These are phyloP conservation scores for Elsinoe ampelina DNA, from an alignment of 2,329 filamentous ascomycete genomes.

Conservation along the genomic window DNA sequence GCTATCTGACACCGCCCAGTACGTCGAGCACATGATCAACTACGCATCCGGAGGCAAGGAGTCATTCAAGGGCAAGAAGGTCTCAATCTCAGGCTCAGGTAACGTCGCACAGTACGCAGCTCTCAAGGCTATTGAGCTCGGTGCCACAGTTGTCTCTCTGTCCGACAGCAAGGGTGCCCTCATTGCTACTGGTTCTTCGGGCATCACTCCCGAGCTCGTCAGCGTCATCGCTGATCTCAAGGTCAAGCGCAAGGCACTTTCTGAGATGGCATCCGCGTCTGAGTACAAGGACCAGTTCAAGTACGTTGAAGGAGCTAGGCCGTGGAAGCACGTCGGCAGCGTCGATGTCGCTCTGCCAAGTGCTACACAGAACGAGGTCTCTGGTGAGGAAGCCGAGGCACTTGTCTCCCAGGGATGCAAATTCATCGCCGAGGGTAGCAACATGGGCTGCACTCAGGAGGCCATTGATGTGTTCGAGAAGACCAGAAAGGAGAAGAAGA, in stretches of 20 bases:
- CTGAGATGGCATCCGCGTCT: conserved; percentile 53
- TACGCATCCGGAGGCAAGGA: conserved; percentile 71
- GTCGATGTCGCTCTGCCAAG: conserved; percentile 88
- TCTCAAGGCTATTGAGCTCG: conserved; percentile 92
- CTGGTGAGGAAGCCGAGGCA: conserved; percentile 75
- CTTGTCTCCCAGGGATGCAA: conserved; percentile 67
- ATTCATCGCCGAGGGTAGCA: conserved; percentile 92
- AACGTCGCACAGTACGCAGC: conserved; percentile 98
- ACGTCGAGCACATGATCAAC: conserved; percentile 90
- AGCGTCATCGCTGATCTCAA: conserved; percentile 74
- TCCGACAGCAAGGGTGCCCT: conserved; percentile 86
- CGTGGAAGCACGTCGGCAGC: conserved; percentile 82
- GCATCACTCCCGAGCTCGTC: conserved; percentile 73
- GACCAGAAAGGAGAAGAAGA: conserved; percentile 59
- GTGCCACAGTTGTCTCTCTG: conserved; percentile 82
- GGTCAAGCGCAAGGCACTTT: conserved; percentile 73
- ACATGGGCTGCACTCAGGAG: conserved; percentile 97
- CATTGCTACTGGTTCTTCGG: conserved; percentile 59
- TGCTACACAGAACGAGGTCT: conserved; percentile 97
- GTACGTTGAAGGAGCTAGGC: conserved; percentile 78
- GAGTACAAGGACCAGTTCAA: conserved; percentile 59
- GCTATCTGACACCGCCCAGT: conserved; percentile 35
- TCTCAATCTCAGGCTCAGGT: conserved; percentile 91
- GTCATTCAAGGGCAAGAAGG: conserved; percentile 79
- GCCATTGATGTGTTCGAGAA: conserved; percentile 90